Evolutionary conservation across 768 basidiomycete genomes (phyloP), one percentile per base, ranked within the genome.

Genomic region (Tephrocybe sp.): DNA sequence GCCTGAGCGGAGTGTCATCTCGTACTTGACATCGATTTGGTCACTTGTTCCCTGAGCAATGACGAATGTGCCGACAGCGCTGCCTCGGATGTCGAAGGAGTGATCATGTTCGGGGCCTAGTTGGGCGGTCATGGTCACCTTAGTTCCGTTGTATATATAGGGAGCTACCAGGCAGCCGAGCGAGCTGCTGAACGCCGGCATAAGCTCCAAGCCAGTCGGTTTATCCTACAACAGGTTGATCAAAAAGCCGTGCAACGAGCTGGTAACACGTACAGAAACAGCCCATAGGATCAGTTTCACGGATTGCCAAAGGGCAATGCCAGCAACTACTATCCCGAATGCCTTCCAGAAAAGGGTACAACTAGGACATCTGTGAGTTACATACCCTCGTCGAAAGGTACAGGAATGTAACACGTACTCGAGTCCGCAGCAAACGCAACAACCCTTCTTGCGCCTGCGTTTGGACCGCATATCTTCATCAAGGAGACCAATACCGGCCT

Each of bases 281-380:
- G 74, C 75, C 80, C 80, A 84, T 25, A 65, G 57, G 26, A 77
- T 55, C 14, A 80, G 63, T 54, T 72, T 76, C 58, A 76, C 65
- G 1, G 66, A 67, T 52, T 73, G 69, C 68, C 74, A 80, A 3
- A 74, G 50, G 3, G 71, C 49, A 39, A 75, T 69, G 14, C 77
- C 55, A 17, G 65, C 62, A 3, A 71, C 51, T n/a, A 81, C 77
- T 40, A 83, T 74, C 18, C 73, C 80, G 45, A 81, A 67, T 1
- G 77, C 77, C 58, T 80, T 84, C 72, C 75, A 82, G 61, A 82
- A 75, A 11, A 81, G 63, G 26, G 67, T 67, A 56, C 79, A 81
- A 54, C 81, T 83, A 48, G n/a, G 25, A 46, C 8, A 5, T 30
- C 2, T 11, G 36, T 53, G 23, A 46, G 33, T 17, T 44, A 43